Percentiles rank a stretch among this genome's conserved stretches.
phyloP scores from a whole-genome alignment of 495 filamentous ascomycete species.

The Peziza echinospora region DNA sequence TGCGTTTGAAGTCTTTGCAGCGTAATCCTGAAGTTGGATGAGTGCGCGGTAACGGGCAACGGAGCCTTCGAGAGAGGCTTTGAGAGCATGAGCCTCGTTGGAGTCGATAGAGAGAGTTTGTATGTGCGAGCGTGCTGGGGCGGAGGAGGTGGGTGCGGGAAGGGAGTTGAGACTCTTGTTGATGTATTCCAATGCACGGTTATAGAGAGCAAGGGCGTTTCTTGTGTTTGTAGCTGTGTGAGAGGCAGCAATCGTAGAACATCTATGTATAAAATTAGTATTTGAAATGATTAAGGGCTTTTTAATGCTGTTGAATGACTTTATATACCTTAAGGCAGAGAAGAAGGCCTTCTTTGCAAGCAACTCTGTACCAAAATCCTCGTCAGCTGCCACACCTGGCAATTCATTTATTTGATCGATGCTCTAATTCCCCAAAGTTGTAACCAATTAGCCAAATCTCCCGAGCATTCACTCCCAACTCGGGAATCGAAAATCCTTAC shows the following conservation, averaged over 20 bases:
- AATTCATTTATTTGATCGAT: constrained; percentile 77
- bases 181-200: constrained; percentile 30
- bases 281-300: background rate
- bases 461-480: background rate
- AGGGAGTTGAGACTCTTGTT: constrained; percentile 22
- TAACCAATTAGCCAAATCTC: background rate
- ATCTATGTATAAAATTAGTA: constrained; percentile 28
- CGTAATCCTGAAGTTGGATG: constrained; percentile 30
- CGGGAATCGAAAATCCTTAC: constrained; percentile 7
- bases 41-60: constrained; percentile 60
- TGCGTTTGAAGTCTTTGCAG: constrained; percentile 35
- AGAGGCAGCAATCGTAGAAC: constrained; percentile 64
- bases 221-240: constrained; percentile 52
- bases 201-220: constrained; percentile 67
- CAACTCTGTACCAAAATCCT: constrained; percentile 49
- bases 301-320: background rate
- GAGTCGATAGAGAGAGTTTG: constrained; percentile 40
- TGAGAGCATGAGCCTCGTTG: constrained; percentile 33
- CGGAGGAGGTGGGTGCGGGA: constrained; percentile 17
- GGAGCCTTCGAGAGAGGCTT: constrained; percentile 38
- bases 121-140: too few relatives aligned
- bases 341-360: constrained; percentile 66
- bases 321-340: constrained; percentile 57
- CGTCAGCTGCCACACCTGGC: constrained; percentile 76
- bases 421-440: constrained; percentile 27